phyloP scores from a whole-genome alignment of 2,329 filamentous ascomycete species.

The Blastomyces gilchristii region DNA sequence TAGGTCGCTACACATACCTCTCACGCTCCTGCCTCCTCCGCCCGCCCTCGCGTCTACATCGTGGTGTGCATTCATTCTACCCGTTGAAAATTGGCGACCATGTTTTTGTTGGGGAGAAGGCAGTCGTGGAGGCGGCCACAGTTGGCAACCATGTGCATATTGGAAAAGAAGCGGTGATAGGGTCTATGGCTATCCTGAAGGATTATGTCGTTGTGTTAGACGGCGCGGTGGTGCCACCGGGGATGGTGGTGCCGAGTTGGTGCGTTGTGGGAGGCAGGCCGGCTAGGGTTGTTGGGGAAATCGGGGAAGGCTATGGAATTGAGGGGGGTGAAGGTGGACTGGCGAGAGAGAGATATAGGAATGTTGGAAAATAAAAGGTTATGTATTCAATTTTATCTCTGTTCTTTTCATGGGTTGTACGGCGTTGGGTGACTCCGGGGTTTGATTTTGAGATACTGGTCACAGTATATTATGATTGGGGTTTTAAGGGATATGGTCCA shows the following conservation, averaged over 20 bases:
- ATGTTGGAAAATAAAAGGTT: constrained; percentile 25
- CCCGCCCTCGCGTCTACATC: constrained; percentile 72
- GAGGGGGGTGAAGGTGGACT: constrained; percentile 36
- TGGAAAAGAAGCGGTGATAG: constrained; percentile 64
- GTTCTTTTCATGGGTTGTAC: not conserved
- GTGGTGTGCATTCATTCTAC: constrained; percentile 56
- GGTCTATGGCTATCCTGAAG: constrained; percentile 83
- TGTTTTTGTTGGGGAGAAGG: constrained; percentile 70
- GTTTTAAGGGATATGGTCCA: not conserved
- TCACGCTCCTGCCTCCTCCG: constrained; percentile 66
- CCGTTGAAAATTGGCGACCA: constrained; percentile 90
- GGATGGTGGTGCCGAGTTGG: constrained; percentile 88
- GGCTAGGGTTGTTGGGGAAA: constrained; percentile 68
- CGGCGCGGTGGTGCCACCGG: constrained; percentile 68
- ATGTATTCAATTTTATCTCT: not conserved
- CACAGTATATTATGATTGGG: not conserved
- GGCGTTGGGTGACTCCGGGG: not conserved
- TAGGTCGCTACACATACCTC: constrained; percentile 86
- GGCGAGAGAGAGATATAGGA: constrained; percentile 34
- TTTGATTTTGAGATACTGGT: not conserved
- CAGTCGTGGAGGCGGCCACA: constrained; percentile 70
- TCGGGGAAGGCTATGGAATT: constrained; percentile 43
- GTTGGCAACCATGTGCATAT: constrained; percentile 82
- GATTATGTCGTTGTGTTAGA: constrained; percentile 86
- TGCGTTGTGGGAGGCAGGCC: constrained; percentile 80